These are phyloP conservation scores for Thinopyrum elongatum DNA, from an alignment of 176 grass and related monocot species.

Conservation along the genomic window DNA sequence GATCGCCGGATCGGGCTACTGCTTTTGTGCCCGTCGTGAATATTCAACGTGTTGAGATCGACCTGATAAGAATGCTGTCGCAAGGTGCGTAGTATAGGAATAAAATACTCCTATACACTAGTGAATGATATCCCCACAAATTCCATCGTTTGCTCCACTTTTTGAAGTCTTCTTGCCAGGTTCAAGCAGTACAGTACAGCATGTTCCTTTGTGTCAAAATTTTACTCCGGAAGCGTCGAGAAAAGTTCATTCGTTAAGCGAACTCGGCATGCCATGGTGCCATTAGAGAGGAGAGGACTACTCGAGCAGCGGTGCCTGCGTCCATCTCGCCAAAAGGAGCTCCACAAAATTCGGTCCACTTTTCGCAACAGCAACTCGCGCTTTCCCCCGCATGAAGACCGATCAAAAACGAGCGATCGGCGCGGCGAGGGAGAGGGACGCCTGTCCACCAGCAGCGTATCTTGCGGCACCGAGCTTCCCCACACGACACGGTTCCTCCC, in stretches of 20 bases:
- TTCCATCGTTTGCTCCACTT: not conserved
- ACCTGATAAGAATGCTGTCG: not conserved
- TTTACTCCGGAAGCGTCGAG: too few species aligned
- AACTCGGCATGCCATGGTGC: not conserved
- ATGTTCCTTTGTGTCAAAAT: not conserved
- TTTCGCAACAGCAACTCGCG: not conserved
- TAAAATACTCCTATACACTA: not conserved
- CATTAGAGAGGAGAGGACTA: not conserved
- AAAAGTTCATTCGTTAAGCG: too few species aligned
- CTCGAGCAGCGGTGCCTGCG: not conserved
- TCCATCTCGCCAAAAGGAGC: not conserved
- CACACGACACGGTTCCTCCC: slow-evolving; percentile 27
- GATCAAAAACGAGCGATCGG: slow-evolving; percentile 19
- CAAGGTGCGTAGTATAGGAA: not conserved
- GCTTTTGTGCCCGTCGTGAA: not conserved
- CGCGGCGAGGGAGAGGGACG: not conserved
- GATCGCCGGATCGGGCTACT: slow-evolving; percentile 24
- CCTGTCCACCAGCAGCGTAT: slow-evolving; percentile 26
- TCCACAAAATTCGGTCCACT: not conserved
- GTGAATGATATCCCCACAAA: not conserved
- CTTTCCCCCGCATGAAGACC: not conserved
- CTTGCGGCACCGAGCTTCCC: slow-evolving; percentile 29
- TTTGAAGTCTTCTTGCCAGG: not conserved
- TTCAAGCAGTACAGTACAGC: not conserved
- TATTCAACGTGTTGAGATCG: not conserved